Conservation (phyloP, 345 rosid genomes). For the Arabis alpina region DNA sequence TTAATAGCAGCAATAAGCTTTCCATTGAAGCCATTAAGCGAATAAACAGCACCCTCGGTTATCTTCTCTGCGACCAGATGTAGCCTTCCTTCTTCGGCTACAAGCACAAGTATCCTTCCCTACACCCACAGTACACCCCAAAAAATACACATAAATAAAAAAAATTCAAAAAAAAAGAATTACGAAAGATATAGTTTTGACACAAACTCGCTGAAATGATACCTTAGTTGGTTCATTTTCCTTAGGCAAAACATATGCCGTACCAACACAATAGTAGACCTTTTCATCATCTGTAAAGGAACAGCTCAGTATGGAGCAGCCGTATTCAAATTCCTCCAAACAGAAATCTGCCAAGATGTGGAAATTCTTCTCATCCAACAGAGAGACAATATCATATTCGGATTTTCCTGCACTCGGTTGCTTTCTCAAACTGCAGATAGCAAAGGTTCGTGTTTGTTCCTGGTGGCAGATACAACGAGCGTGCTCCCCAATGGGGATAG, state of each 20-base stretch:
- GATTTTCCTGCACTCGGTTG: constrained; percentile 73
- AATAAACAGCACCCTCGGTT: constrained; percentile 89
- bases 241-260: constrained; percentile 91
- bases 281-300: constrained; percentile 77
- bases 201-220: constrained; percentile 12
- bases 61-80: constrained; percentile 91
- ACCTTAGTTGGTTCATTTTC: constrained; percentile 83
- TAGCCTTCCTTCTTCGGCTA: constrained; percentile 84
- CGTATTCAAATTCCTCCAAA: constrained; percentile 82
- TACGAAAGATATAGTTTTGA: background rate
- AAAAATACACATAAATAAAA: too few species aligned
- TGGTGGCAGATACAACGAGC: constrained; percentile 93
- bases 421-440: constrained; percentile 77
- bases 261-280: constrained; percentile 91
- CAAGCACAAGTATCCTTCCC: constrained; percentile 91
- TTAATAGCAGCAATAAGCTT: constrained; percentile 90
- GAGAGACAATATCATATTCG: constrained; percentile 74
- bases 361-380: constrained; percentile 86
- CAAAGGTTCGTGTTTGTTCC: constrained; percentile 90
- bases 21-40: constrained; percentile 88
- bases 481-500: constrained; percentile 93
- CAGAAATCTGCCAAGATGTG: constrained; percentile 77
- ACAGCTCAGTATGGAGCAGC: constrained; percentile 94
- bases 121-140: constrained; percentile 45
- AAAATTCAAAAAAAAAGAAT: too few species aligned